Evolutionary conservation across 129 eudicot genomes (phyloP), one percentile per base, ranked within the genome.

Genomic region (Ambrosia artemisiifolia): DNA sequence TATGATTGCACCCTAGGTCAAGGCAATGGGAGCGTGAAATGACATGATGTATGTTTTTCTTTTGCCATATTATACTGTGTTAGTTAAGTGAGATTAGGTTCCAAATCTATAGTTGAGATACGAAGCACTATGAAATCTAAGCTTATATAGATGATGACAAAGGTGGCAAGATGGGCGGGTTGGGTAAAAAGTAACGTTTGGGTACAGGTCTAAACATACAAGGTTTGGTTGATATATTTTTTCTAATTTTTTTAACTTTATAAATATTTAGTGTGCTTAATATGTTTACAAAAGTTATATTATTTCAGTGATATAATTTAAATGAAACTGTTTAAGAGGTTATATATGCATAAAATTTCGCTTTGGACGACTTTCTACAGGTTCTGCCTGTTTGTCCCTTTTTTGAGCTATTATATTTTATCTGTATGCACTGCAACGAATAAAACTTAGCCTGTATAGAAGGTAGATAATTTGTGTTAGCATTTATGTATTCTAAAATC

Each of bases 1-100:
- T 64, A 35, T 64, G 78, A 74, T 74, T 74, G 79, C 79, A 74
- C 72, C 66, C 73, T 75, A 75, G 79, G 67, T 75, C 73, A 42
- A 40, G 73, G 33, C 67, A 12, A 54, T 38, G 59, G 67, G 72
- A 62, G 79, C 63, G 4, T 74, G 79, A 74, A 65, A 40, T 64
- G 55, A 53, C 48, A 30, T 65, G 73, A 65, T 65, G 73, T 55
- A 42, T 75, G 79, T 43, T 54, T 62, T 65, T 66, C 34, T 38
- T 75, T 53, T 75, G 79, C 67, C 34, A 54, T 7, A 16, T 18
- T 38, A 16, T 42, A 42, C 40, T 30, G 65, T 65, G 59, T 7
- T 54, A 55, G 11, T 75, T 34, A 40, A 40, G 73, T 40, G 72
- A 65, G 46, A 40, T 32, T 65, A 54, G 72, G 72, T 51, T 64